Percentiles rank a stretch among this genome's conserved stretches.
Evolutionary conservation across 1,284 basidiomycete genomes (phyloP).

Genomic region (Limonomyces culmigenus): DNA sequence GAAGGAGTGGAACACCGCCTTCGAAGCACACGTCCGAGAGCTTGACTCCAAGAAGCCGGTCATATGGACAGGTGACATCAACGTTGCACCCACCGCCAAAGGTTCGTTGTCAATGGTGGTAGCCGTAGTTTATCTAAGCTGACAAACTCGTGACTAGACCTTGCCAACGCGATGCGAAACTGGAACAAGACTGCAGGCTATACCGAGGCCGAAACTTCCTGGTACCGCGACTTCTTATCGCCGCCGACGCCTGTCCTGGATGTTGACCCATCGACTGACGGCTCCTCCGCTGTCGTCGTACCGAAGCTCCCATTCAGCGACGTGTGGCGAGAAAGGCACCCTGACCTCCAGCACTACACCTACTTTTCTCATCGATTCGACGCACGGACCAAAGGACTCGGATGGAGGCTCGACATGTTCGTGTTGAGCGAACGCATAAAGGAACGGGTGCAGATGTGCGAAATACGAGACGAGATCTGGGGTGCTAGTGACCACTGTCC

Average conservation of each 20-base stretch:
- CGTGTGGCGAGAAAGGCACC: conserved; percentile 67
- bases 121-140: not conserved
- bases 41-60: conserved; percentile 69
- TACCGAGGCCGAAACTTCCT: conserved; percentile 61
- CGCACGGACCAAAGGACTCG: conserved; percentile 65
- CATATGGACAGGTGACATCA: conserved; percentile 82
- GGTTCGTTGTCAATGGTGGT: conserved; percentile 34
- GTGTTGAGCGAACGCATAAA: conserved; percentile 53
- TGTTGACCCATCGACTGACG: too few species aligned
- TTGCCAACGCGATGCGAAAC: conserved; percentile 41
- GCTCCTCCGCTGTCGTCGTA: not conserved
- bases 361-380: conserved; percentile 81
- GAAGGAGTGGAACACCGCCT: conserved; percentile 63
- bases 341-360: conserved; percentile 54
- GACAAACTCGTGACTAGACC: not conserved
- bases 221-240: conserved; percentile 46
- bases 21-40: conserved; percentile 52
- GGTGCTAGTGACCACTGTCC: conserved; percentile 79
- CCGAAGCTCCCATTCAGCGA: conserved; percentile 37
- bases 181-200: conserved; percentile 75
- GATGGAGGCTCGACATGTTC: conserved; percentile 79
- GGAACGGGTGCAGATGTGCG: conserved; percentile 52
- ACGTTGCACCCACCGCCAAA: conserved; percentile 64
- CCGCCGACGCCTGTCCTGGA: conserved; percentile 17
- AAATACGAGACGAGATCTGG: conserved; percentile 72